Evolutionary conservation across 495 filamentous ascomycete genomes (phyloP), one percentile per base, ranked within the genome.

Genomic region (Cercophora samala): DNA sequence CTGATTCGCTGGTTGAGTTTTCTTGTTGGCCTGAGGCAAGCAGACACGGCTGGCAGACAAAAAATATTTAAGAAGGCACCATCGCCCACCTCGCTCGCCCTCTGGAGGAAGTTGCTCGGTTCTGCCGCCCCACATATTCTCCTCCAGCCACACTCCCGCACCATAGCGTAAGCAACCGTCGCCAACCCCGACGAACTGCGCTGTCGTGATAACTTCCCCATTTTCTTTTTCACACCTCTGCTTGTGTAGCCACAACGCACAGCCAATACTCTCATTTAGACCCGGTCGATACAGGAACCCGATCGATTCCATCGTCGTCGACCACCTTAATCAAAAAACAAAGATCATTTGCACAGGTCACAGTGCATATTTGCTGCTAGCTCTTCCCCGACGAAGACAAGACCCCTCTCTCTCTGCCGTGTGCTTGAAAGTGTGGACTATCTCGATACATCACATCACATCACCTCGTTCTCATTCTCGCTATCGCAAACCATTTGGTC

Each of bases 311-410:
- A 75, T 78, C 76, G 62, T 66, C 69, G 72, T 74, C 76, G 70
- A 75, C 74, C 70, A 53, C 59, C 69, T 69, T 72, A 69, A 69
- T 66, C 68, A 63, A 65, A 75, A 75, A 75, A 73, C 58, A 74
- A 75, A 67, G 73, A 67, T 64, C 72, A 69, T 74, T 76, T 72
- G 75, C 76, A 75, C 76, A 76, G 72, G 74, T 59, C 74, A 76
- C 72, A 72, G 74, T 76, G 71, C 74, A 25, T 21, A 29, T 61
- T 61, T n/a, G n/a, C n/a, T 25, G 51, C 66, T 68, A 71, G 69
- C 65, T 77, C 62, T 69, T 63, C n/a, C 29, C 29, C 29, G 37
- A 46, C 37, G 29, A 18, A 46, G 37, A 46, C 26, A 29, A 29
- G 26, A 29, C 26, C 66, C 67, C 69, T 63, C 70, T 51, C 70